Evolutionary conservation across 352 stramenopile species (phyloP).

Genomic region (Phytopythium oedochilum): DNA sequence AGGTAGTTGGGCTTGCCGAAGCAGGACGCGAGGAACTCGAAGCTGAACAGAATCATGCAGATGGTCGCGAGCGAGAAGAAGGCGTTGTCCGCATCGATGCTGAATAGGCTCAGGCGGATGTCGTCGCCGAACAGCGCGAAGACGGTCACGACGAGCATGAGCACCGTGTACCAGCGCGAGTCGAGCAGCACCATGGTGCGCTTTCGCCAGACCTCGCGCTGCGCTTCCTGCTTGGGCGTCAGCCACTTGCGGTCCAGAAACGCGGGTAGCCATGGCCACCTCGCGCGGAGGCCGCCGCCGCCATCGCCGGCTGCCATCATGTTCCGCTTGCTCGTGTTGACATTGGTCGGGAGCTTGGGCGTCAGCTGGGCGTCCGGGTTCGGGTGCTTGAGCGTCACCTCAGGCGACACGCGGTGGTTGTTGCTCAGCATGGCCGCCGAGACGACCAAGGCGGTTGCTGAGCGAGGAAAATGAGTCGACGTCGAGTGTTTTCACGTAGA

Average conservation of each 20-base stretch:
- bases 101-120: constrained; percentile 75
- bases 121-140: constrained; percentile 93
- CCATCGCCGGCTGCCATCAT: not conserved
- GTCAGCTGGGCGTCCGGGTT: constrained; percentile 52
- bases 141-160: constrained; percentile 90
- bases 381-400: constrained; percentile 64
- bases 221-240: constrained; percentile 32
- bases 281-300: constrained; percentile 1
- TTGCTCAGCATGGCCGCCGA: constrained; percentile 15
- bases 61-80: constrained; percentile 87
- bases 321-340: constrained; percentile 27
- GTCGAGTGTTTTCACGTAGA: not conserved
- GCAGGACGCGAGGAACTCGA: constrained; percentile 85
- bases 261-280: constrained; percentile 6
- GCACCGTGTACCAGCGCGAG: constrained; percentile 59
- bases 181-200: constrained; percentile 57
- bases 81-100: constrained; percentile 60
- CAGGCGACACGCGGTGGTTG: constrained; percentile 62
- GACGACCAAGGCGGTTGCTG: not conserved
- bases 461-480: not conserved
- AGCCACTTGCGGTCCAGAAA: constrained; percentile 13
- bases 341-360: constrained; percentile 48
- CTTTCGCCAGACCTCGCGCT: constrained; percentile 30
- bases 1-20: constrained; percentile 74
- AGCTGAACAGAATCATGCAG: constrained; percentile 83